Base-by-base conservation (phyloP, 202 grass and related monocot genomes). In the Schoenoplectus tabernaemontani region DNA sequence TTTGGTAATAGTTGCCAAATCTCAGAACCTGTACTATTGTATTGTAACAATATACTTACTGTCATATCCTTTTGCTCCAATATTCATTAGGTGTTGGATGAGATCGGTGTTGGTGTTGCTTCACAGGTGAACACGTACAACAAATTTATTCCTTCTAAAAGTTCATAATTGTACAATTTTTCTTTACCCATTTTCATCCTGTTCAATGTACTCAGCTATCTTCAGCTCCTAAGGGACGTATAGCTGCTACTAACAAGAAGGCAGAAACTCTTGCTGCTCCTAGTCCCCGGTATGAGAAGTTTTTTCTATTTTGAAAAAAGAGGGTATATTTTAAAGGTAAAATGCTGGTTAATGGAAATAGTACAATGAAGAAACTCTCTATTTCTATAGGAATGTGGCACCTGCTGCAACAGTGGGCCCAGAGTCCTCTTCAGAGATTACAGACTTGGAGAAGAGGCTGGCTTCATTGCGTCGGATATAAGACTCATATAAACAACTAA, bases 51-150 rank as follows among this genome's bases (percentile, higher is more conserved):
- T 79, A 59, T n/a, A 81, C 17, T 82, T 33, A 70, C 20, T 81
- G 5, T 77, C 20, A 64, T 82, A 51, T 57, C 5, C 32, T 51
- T 61, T 78, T 43, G 33, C 28, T 33, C n/a, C n/a, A n/a, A n/a
- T n/a, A n/a, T 33, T 70, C 54, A 83, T 64, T 81, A 96, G 92
- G 92, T 99, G 68, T 90, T 99, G 79, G 96, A 93, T 80, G 96
- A 99, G 84, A 99, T 99, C 64, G 96, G 96, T 6, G 96, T 99
- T 36, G 90, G 87, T 81, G 96, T 99, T 59, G 96, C 96, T 79
- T 99, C 96, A 54, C 92, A 99, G 92, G 96, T 96, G 67, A 75
- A 54, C n/a, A 74, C 70, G 48, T 43, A 54, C 47, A 75, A 59
- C 47, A 23, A 15, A 54, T 56, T 47, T 37, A 2, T 17, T 76